Evolutionary conservation across 1,284 basidiomycete species (phyloP).

Genomic region (Ceratobasidium sp.): DNA sequence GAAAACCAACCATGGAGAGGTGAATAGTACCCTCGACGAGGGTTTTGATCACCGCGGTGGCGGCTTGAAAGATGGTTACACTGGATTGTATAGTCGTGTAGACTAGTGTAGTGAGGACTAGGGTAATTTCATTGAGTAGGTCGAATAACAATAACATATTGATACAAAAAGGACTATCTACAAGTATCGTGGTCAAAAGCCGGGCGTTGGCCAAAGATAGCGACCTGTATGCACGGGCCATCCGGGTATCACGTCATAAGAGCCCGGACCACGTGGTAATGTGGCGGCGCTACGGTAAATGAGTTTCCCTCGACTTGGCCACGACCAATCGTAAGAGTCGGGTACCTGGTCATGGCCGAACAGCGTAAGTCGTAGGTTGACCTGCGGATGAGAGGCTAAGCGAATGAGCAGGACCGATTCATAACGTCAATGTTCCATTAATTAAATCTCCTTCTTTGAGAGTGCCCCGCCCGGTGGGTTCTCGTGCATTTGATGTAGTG

Average conservation of each 20-base stretch:
- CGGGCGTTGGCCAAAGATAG: conserved; percentile 2
- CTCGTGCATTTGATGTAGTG: neutral
- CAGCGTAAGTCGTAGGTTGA: conserved; percentile 17
- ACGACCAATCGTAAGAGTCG: neutral
- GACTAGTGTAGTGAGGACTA: neutral
- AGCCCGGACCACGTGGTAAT: neutral
- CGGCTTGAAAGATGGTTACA: neutral
- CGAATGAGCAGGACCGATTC: neutral
- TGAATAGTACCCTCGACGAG: neutral
- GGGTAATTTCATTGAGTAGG: neutral
- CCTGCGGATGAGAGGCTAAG: neutral
- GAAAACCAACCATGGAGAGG: neutral
- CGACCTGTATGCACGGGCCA: conserved; percentile 22
- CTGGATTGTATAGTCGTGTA: neutral
- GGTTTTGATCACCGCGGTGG: neutral
- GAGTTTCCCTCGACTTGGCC: neutral
- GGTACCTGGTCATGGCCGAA: conserved; percentile 22
- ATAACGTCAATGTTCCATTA: conserved; percentile 65
- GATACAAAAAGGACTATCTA: conserved; percentile 18
- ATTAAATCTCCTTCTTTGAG: conserved; percentile 92
- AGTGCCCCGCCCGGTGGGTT: conserved; percentile 74
- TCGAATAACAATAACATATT: conserved; percentile 14
- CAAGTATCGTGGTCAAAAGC: conserved; percentile 5
- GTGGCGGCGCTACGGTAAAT: conserved; percentile 27
- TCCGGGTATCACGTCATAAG: conserved; percentile 8